Base-by-base conservation (phyloP, 345 rosid genomes). In the Brassica incana region DNA sequence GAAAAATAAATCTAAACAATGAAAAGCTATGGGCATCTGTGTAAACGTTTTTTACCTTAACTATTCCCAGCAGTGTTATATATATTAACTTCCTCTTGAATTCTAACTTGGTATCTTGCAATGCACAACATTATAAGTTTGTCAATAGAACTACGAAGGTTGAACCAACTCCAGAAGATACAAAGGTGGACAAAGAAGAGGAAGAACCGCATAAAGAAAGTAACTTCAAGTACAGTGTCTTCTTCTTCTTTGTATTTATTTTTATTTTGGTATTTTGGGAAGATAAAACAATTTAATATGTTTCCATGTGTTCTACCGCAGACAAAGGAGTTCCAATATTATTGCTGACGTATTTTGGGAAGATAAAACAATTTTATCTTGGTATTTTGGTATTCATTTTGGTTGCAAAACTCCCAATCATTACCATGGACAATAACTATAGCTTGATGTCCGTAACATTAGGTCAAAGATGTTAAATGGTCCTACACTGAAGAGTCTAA, bases 381-480 rank as follows among this genome's bases (percentile, higher is more conserved):
- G 93, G 97, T 36, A 6, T 35, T 63, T 62, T 12, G 52, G 56
- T 38, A 8, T 45, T 27, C 20, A 11, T 75, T 35, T 50, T 59
- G 12, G 58, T 25, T 62, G 68, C 32, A 23, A 23, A 32, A 36
- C 60, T 50, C 40, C 40, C 40, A 32, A 32, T 63, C 20, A n/a
- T 70, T 50, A 72, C 54, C 14, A 70, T 50, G 30, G 63, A 20
- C 32, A 10, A 29, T 56, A 52, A 56, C n/a, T 16, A 1, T 6
- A 48, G 25, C 35, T 58, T 72, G 56, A 36, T 65, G 50, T 59
- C 16, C 5, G 33, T 16, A 35, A 56, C 48, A 14, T 74, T 65
- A 94, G 25, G 97, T 94, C 62, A 90, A 87, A 71, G 95, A 94
- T 78, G 89, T 94, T 5, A 92, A 88, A 83, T 90, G 95, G 93